Percentiles rank a stretch among this genome's conserved stretches.
Evolutionary conservation across 345 rosid genomes (phyloP).

Genomic region (Salix udensis): DNA sequence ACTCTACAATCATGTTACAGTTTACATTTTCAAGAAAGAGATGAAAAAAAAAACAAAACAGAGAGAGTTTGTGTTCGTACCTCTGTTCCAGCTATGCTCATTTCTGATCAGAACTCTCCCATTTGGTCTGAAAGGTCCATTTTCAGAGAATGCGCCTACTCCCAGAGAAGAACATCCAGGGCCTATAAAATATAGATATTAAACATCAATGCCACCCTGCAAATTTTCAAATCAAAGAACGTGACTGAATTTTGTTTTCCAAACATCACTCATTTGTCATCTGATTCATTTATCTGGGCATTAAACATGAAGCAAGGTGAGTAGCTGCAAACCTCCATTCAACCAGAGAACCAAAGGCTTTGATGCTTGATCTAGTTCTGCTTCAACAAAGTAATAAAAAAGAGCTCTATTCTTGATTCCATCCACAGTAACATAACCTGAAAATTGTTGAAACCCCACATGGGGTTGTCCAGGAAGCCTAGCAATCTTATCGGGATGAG

Average conservation of each 20-base stretch:
- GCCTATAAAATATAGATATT: constrained; percentile 32
- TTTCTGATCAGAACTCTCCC: constrained; percentile 66
- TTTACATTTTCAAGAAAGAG: not conserved
- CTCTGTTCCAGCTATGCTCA: constrained; percentile 91
- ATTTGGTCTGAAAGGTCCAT: constrained; percentile 94
- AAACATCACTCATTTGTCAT: not conserved
- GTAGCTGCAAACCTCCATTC: constrained; percentile 62
- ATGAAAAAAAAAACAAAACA: not conserved
- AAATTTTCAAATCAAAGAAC: not conserved
- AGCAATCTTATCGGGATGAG: constrained; percentile 43
- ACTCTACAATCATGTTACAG: not conserved
- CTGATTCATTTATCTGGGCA: not conserved
- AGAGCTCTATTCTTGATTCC: constrained; percentile 62
- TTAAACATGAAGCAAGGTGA: not conserved
- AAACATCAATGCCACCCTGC: not conserved
- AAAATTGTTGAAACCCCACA: constrained; percentile 69
- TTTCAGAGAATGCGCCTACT: constrained; percentile 93
- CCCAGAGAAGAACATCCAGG: constrained; percentile 99
- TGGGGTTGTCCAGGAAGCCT: constrained; percentile 83
- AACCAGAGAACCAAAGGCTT: constrained; percentile 97
- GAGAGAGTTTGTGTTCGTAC: constrained; percentile 17
- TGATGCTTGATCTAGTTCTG: constrained; percentile 65
- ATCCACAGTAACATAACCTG: constrained; percentile 83
- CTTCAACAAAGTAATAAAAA: constrained; percentile 94
- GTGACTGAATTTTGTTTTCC: not conserved